Evolutionary conservation across 1,284 basidiomycete species (phyloP), one percentile per base, ranked within the genome.

Genomic region (Neolentinus lepideus): DNA sequence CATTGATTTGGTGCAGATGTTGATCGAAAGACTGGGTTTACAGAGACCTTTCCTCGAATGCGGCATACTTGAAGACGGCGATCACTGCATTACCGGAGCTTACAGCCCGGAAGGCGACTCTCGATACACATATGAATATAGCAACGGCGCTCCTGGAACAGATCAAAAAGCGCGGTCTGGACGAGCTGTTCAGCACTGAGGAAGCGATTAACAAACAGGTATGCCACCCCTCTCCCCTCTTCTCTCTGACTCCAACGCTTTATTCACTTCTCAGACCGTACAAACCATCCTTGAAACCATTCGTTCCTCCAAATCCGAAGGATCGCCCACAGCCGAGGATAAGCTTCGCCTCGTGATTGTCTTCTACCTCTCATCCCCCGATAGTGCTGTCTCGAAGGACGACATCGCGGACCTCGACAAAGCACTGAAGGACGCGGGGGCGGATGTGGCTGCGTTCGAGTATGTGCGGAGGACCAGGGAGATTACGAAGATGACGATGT

Each of bases 111-210:
- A 99, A 99, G 66, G 88, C 93, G 50, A 96, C 92, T 1, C 81
- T 99, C 33, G 97, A 99, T 69, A 94, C 96, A 1, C 96, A 99
- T 62, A 99, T 99, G 95, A 98, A 99, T 73, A 98, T 99, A 56
- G 97, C 97, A 31, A 98, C 96, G 2, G 89, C 96, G 6, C 75
- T 99, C 14, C 75, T 99, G 27, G 94, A 97, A 68, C 88, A 98
- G 21, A 98, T 99, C 76, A 98, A 98, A 75, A 85, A 88, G 60
- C 84, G 97, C 50, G 94, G 93, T 4, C 77, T 99, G 24, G 97
- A 99, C 69, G 96, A 96, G 63, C 78, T 99, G 16, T 99, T 98
- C 76, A 95, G 96, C 69, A 86, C 89, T 24, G 97, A 99, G 74
- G 97, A 99, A 71, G 83, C 84, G 3, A 93, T 93, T 57, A 77